phyloP scores from a whole-genome alignment of 2,329 filamentous ascomycete genomes.

The Pestalotiopsis sp. region DNA sequence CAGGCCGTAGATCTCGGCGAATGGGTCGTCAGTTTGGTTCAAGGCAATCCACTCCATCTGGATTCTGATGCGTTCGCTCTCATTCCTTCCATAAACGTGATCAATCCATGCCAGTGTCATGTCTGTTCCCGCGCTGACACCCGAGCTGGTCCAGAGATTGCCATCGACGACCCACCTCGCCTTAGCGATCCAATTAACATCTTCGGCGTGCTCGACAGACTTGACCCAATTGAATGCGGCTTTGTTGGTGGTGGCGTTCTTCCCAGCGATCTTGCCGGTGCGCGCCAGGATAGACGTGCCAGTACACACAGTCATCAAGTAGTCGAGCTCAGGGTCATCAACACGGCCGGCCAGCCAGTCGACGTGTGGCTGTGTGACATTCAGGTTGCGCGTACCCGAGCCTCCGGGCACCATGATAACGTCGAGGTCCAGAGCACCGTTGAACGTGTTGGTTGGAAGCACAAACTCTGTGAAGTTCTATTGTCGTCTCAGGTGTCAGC shows the following conservation, averaged over 20 bases:
- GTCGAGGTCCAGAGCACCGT: slow-evolving; percentile 22
- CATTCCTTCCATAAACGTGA: slow-evolving; percentile 19
- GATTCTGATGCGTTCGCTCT: slow-evolving; percentile 18
- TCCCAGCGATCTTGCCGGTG: slow-evolving; percentile 19
- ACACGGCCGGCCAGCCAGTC: slow-evolving; percentile 18
- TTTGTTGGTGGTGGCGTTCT: slow-evolving; percentile 25
- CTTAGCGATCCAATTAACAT: slow-evolving; percentile 23
- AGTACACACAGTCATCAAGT: slow-evolving; percentile 24
- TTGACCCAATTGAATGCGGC: slow-evolving; percentile 22
- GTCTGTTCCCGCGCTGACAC: slow-evolving; percentile 25
- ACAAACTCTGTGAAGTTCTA: slow-evolving; percentile 20
- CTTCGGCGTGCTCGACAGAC: slow-evolving; percentile 14
- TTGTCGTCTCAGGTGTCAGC: slow-evolving; percentile 4
- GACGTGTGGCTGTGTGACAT: slow-evolving; percentile 25
- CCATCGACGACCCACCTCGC: slow-evolving; percentile 27
- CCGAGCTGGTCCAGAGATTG: slow-evolving; percentile 24
- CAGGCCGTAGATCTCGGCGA: slow-evolving; percentile 15
- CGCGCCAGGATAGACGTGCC: slow-evolving; percentile 23
- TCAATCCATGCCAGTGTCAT: slow-evolving; percentile 21
- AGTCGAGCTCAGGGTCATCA: slow-evolving; percentile 17
- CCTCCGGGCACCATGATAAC: slow-evolving; percentile 27
- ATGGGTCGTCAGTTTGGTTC: slow-evolving; percentile 22
- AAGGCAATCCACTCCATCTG: slow-evolving; percentile 22
- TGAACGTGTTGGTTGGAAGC: slow-evolving; percentile 26
- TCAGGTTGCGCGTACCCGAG: slow-evolving; percentile 18